phyloP scores from a whole-genome alignment of 164 flowering plant genomes.

The Dillenia turbinata region DNA sequence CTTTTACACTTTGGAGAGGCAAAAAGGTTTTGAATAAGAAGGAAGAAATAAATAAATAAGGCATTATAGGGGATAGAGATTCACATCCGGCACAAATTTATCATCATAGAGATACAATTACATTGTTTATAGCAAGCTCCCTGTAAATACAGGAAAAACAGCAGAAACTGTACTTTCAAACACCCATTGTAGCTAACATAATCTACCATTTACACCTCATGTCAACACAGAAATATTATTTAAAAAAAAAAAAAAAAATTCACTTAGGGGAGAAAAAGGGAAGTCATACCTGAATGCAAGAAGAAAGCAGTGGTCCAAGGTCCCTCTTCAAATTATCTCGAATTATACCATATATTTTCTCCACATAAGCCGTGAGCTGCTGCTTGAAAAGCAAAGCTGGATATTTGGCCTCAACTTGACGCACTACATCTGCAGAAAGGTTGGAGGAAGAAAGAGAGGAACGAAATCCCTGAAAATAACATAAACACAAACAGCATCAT shows the following conservation, averaged over 20 bases:
- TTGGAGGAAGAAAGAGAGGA: constrained; percentile 80
- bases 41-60: too few relatives aligned
- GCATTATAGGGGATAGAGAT: too few relatives aligned
- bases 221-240: too few relatives aligned
- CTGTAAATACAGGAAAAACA: too few relatives aligned
- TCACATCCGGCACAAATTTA: too few relatives aligned
- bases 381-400: constrained; percentile 98
- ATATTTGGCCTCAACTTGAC: constrained; percentile 94
- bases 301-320: constrained; percentile 60
- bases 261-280: not conserved
- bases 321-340: constrained; percentile 94
- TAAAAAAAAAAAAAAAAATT: not conserved
- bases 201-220: too few relatives aligned
- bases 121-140: too few relatives aligned
- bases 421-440: constrained; percentile 65
- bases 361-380: constrained; percentile 98
- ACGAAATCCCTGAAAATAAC: constrained; percentile 72
- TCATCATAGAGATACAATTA: too few relatives aligned
- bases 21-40: too few relatives aligned
- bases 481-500: not conserved
- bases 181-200: too few relatives aligned
- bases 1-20: too few relatives aligned
- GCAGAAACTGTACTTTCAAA: too few relatives aligned
- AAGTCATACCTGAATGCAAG: constrained; percentile 78
- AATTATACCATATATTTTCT: constrained; percentile 93